Base-by-base conservation (phyloP, 2,329 filamentous ascomycete genomes). In the Trichoderma sp. region DNA sequence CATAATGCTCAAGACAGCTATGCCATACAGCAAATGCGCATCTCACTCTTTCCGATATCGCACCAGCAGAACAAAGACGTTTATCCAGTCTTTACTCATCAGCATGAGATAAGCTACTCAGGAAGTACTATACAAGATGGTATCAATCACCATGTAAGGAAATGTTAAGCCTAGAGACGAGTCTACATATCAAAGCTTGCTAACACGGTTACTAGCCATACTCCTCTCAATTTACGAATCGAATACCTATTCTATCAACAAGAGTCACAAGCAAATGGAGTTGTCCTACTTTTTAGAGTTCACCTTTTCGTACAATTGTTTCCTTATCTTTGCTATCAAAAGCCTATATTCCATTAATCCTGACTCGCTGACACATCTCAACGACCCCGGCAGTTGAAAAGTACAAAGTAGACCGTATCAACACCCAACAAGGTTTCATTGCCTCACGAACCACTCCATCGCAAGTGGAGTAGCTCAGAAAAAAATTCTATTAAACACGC, bases 401-500 rank as follows among this genome's bases (percentile, higher is more conserved):
- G n/a, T 49, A 49, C n/a, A 21, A 49, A 21, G 43, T 49, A 24
- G 43, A 21, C n/a, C 21, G 43, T 49, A 49, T 49, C 13, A 49
- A 49, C n/a, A 49, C n/a, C 18, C 18, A 49, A 24, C 4, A 5
- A 49, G 21, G 6, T 43, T 43, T 43, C 8, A 13, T 49, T 24
- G n/a, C 11, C 46, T 24, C 46, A 49, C 46, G 32, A 34, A 49
- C n/a, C 21, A 16, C 37, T 61, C 43, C 43, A 51, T 61, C 34
- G 46, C 46, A 64, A 64, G 49, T 54, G 46, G 60, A 64, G 49
- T 32, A 54, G 34, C 28, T n/a, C 18, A n/a, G 39, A 49, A 49
- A 49, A 34, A 34, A 32, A 32, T 30, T 43, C 11, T 46, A 65
- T 65, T 46, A 13, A 24, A 26, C 24, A 32, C 34, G 60, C 60